Evolutionary conservation across 1,139 yeast species (phyloP).

Genomic region (Saccharomyces hybrid): DNA sequence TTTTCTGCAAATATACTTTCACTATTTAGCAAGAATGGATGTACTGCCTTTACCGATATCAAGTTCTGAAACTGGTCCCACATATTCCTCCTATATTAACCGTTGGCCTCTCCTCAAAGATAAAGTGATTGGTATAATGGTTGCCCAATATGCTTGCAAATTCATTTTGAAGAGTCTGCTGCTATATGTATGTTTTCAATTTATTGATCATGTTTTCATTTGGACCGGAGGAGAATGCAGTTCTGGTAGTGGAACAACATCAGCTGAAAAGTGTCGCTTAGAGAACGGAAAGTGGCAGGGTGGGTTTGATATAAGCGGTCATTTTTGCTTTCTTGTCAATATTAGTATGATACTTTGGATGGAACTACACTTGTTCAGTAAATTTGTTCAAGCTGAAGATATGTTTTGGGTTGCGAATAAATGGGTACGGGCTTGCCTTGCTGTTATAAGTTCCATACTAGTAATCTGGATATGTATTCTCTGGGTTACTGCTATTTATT

Average conservation of each 20-base stretch:
- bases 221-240: conserved; percentile 34
- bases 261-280: conserved; percentile 23
- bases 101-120: background rate
- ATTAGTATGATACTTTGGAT: conserved; percentile 41
- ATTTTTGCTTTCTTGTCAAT: conserved; percentile 47
- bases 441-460: conserved; percentile 18
- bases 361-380: conserved; percentile 28
- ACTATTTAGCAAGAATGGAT: background rate
- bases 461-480: conserved; percentile 42
- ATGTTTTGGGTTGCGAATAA: conserved; percentile 5
- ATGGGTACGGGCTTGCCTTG: conserved; percentile 9
- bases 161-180: conserved; percentile 23
- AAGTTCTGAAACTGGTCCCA: background rate
- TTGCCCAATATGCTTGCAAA: conserved; percentile 24
- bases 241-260: conserved; percentile 13
- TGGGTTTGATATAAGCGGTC: conserved; percentile 62
- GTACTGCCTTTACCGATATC: conserved; percentile 1
- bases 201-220: conserved; percentile 33
- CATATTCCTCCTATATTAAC: background rate
- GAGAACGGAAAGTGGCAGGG: conserved; percentile 42
- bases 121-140: background rate
- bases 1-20: conserved; percentile 12
- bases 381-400: conserved; percentile 13
- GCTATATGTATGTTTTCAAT: conserved; percentile 21
- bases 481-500: conserved; percentile 50